Percentiles rank a stretch among this genome's conserved stretches.
These are phyloP conservation scores for Meira miltonrushii DNA, from an alignment of 1,284 basidiomycete genomes.

Conservation along the genomic window DNA sequence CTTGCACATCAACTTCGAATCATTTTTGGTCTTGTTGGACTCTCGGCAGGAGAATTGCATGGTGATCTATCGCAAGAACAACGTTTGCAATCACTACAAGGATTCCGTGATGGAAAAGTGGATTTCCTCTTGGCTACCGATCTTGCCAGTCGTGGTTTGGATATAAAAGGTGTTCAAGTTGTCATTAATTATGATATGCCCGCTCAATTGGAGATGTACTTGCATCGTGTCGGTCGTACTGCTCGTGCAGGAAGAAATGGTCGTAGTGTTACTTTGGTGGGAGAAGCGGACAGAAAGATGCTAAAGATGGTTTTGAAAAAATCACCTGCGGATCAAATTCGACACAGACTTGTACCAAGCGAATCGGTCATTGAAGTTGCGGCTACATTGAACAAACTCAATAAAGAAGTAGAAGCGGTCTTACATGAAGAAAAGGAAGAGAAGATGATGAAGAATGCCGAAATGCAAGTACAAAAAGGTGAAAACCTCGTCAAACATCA, in stretches of 20 bases:
- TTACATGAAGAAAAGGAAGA: slow-evolving; percentile 92
- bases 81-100: slow-evolving; percentile 77
- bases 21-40: slow-evolving; percentile 78
- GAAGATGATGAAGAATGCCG: slow-evolving; percentile 67
- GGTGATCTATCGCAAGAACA: slow-evolving; percentile 91
- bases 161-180: slow-evolving; percentile 95
- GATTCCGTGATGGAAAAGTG: slow-evolving; percentile 76
- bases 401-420: slow-evolving; percentile 73
- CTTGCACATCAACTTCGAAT: slow-evolving; percentile 93
- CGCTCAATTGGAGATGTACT: slow-evolving; percentile 81
- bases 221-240: slow-evolving; percentile 93
- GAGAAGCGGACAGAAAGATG: slow-evolving; percentile 92
- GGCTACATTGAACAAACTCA: slow-evolving; percentile 67
- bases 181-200: slow-evolving; percentile 98
- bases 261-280: slow-evolving; percentile 84
- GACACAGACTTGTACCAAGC: slow-evolving; percentile 81
- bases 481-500: slow-evolving; percentile 93
- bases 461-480: slow-evolving; percentile 93
- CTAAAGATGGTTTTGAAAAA: slow-evolving; percentile 93
- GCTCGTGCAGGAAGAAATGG: slow-evolving; percentile 89
- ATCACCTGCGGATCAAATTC: slow-evolving; percentile 73
- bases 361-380: slow-evolving; percentile 71
- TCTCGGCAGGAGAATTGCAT: slow-evolving; percentile 86
- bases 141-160: slow-evolving; percentile 86
- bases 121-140: slow-evolving; percentile 94